These are phyloP conservation scores for Pichia thaimueangensis DNA, from an alignment of 805 yeast genomes.

Conservation along the genomic window DNA sequence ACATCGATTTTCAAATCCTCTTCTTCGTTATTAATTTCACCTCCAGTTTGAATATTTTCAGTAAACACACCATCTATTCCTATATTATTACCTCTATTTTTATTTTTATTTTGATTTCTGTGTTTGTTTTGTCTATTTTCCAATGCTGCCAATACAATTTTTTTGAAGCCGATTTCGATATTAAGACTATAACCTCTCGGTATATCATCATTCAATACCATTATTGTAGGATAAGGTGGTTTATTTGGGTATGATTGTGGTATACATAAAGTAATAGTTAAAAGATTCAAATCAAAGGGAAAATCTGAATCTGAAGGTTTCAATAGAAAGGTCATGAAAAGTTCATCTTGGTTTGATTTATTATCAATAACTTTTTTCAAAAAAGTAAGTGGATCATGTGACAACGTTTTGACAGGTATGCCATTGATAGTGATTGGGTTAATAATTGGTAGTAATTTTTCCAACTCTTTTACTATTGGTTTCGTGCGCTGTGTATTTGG, in stretches of 20 bases:
- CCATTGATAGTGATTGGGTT: constrained; percentile 27
- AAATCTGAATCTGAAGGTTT: constrained; percentile 68
- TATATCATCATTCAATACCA: constrained; percentile 58
- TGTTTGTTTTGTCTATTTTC: constrained; percentile 21
- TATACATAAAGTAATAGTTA: constrained; percentile 46
- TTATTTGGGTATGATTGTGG: constrained; percentile 49
- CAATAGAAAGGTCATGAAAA: constrained; percentile 40
- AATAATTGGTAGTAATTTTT: constrained; percentile 15
- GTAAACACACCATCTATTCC: no score
- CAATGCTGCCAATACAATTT: constrained; percentile 37
- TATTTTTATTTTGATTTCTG: constrained; percentile 1
- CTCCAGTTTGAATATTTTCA: constrained; percentile 11
- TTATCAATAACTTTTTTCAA: constrained; percentile 14
- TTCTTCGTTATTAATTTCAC: constrained; percentile 9
- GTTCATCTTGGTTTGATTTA: constrained; percentile 15
- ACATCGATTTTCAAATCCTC: constrained; percentile 23
- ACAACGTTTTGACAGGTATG: constrained; percentile 17
- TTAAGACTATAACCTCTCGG: constrained; percentile 64
- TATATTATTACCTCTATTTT: constrained; percentile 9
- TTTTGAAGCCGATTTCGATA: constrained; percentile 57
- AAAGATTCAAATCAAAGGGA: constrained; percentile 53
- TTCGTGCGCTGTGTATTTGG: background rate
- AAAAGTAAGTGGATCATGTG: constrained; percentile 17
- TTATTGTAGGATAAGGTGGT: constrained; percentile 40
- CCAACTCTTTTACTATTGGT: constrained; percentile 20